phyloP scores from a whole-genome alignment of 1,284 basidiomycete species.

The Cystobasidiaceae sp. region DNA sequence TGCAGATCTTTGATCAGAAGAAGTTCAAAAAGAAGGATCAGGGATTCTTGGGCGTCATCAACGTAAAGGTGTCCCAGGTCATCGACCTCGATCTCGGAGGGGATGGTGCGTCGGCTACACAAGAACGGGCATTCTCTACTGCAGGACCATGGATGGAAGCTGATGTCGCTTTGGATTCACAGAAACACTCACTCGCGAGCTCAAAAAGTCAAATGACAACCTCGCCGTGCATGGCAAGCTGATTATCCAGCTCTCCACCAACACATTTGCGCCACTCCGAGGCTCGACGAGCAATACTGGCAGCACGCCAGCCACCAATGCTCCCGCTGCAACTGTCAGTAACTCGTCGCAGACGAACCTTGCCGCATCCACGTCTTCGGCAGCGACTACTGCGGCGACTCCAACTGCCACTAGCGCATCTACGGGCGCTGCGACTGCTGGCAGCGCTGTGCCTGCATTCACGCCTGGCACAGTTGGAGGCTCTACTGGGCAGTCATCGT shows the following conservation, averaged over 20 bases:
- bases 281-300: slow-evolving; percentile 55
- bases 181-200: slow-evolving; percentile 74
- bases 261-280: slow-evolving; percentile 64
- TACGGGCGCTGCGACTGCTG: slow-evolving; percentile 30
- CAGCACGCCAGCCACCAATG: neutral
- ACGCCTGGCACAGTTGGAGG: no score
- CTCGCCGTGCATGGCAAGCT: slow-evolving; percentile 80
- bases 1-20: slow-evolving; percentile 94
- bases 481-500: neutral
- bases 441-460: neutral
- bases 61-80: slow-evolving; percentile 81
- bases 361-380: slow-evolving; percentile 31
- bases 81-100: slow-evolving; percentile 82
- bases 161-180: neutral
- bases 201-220: slow-evolving; percentile 81
- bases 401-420: slow-evolving; percentile 33
- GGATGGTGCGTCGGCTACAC: slow-evolving; percentile 60
- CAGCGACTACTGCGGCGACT: neutral
- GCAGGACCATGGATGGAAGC: neutral
- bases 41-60: slow-evolving; percentile 89
- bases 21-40: slow-evolving; percentile 95
- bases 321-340: slow-evolving; percentile 8
- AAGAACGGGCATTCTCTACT: neutral
- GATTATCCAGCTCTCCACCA: slow-evolving; percentile 76
- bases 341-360: neutral